phyloP scores from a whole-genome alignment of 1,284 basidiomycete genomes.

The Ganoderma leucocontextum region DNA sequence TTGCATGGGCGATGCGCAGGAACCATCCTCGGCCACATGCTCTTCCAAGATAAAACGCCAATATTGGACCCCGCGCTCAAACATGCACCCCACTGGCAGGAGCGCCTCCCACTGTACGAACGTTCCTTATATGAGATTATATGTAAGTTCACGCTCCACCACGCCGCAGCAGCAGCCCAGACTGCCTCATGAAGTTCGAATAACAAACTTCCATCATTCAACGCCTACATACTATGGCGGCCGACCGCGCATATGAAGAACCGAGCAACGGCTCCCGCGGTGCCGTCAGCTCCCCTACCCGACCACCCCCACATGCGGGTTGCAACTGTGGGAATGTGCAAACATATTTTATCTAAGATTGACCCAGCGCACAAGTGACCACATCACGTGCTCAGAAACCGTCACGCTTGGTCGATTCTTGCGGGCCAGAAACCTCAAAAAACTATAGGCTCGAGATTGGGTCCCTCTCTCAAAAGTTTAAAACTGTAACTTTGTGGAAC shows the following conservation, averaged over 20 bases:
- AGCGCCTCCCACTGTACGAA: background rate
- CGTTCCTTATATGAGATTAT: background rate
- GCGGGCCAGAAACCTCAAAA: too few species aligned
- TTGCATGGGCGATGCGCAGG: background rate
- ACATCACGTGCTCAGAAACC: too few species aligned
- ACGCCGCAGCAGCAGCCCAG: background rate
- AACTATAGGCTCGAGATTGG: too few species aligned
- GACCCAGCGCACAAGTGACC: too few species aligned
- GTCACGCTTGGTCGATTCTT: too few species aligned
- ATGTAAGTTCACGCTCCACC: background rate
- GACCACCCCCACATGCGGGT: background rate
- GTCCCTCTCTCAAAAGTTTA: too few species aligned
- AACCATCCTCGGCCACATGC: conserved; percentile 1
- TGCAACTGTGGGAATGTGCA: background rate
- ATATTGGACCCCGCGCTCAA: background rate
- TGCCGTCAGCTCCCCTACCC: background rate
- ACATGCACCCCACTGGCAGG: background rate
- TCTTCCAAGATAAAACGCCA: background rate
- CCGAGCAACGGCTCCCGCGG: background rate
- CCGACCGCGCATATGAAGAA: background rate
- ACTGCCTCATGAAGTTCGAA: background rate
- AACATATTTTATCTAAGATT: too few species aligned
- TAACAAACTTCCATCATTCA: background rate
- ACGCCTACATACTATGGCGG: background rate
- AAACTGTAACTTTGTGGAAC: too few species aligned